Conservation (phyloP, 2,329 filamentous ascomycete genomes). For the Cercospora sp. region DNA sequence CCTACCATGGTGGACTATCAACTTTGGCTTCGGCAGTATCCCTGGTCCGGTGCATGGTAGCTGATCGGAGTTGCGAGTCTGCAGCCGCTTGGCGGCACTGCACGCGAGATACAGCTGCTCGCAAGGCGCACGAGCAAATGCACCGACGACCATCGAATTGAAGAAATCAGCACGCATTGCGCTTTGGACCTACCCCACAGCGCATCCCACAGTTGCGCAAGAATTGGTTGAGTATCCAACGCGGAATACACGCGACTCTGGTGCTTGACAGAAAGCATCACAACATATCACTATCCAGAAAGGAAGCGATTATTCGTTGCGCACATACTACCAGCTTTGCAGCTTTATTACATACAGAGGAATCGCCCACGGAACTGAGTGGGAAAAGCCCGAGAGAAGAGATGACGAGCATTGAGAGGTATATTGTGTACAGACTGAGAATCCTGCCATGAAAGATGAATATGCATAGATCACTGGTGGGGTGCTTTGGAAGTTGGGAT, state of each 20-base stretch:
- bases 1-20: neutral
- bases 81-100: no score
- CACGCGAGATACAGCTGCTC: no score
- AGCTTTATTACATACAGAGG: neutral
- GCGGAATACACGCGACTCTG: no score
- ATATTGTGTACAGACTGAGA: neutral
- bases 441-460: neutral
- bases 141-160: neutral
- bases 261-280: neutral
- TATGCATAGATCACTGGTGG: neutral
- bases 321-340: neutral
- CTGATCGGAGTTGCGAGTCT: neutral
- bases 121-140: neutral
- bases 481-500: neutral
- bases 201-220: neutral
- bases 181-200: neutral
- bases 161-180: neutral
- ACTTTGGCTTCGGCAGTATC: neutral
- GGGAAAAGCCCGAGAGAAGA: neutral
- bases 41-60: neutral
- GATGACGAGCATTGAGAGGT: neutral
- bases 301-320: neutral
- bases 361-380: neutral
- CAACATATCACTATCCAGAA: neutral
- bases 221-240: no score